These are phyloP conservation scores for Myxozyma neotropica DNA, from an alignment of 805 yeast genomes.

Conservation along the genomic window DNA sequence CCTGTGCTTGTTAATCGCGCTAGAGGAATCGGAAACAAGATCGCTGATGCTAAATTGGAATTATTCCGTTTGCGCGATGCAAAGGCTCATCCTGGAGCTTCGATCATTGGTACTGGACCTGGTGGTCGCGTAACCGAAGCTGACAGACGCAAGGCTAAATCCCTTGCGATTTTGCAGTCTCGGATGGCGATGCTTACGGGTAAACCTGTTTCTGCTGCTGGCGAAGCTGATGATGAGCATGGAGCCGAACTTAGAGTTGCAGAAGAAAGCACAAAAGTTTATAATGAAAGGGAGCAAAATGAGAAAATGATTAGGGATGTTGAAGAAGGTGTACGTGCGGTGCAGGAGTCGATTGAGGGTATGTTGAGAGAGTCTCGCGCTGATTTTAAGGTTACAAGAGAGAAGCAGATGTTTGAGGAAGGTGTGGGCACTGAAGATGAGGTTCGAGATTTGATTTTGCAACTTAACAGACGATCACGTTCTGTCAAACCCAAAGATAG, in stretches of 20 bases:
- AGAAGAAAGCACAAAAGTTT: constrained; percentile 55
- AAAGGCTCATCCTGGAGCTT: constrained; percentile 66
- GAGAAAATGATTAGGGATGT: constrained; percentile 68
- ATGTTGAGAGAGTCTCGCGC: constrained; percentile 46
- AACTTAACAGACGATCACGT: constrained; percentile 44
- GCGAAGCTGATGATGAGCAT: constrained; percentile 55
- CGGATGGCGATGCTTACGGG: constrained; percentile 95
- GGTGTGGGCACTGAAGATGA: constrained; percentile 76
- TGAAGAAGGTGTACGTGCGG: constrained; percentile 65
- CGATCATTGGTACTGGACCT: constrained; percentile 77
- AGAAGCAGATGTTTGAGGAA: constrained; percentile 73
- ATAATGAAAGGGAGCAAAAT: constrained; percentile 57
- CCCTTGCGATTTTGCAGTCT: constrained; percentile 75
- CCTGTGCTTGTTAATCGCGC: constrained; percentile 71
- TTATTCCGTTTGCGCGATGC: constrained; percentile 58
- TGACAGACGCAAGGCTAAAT: constrained; percentile 77
- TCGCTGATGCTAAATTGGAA: constrained; percentile 66
- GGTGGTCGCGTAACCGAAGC: constrained; percentile 82
- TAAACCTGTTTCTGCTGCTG: constrained; percentile 51
- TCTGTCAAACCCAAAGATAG: background rate
- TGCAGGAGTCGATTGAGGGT: constrained; percentile 54
- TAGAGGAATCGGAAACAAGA: constrained; percentile 64
- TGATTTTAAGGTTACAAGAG: constrained; percentile 44
- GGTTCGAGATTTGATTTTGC: constrained; percentile 63
- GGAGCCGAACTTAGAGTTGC: constrained; percentile 47